Evolutionary conservation across 176 grass and related monocot genomes (phyloP), one percentile per base, ranked within the genome.

Genomic region (Miscanthus lutarioriparius): DNA sequence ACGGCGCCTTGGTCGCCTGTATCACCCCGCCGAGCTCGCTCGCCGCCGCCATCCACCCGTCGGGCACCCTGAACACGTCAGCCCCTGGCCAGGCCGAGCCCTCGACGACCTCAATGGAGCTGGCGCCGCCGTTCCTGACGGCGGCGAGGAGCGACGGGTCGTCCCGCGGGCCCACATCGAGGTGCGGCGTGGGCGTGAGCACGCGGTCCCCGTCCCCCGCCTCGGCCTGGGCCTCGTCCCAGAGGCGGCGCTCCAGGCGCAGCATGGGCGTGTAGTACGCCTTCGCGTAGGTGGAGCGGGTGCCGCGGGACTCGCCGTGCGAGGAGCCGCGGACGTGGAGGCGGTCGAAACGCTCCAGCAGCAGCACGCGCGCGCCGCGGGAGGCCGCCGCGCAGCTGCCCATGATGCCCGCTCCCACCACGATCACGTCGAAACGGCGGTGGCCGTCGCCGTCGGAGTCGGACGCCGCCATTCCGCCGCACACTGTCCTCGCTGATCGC

Each of bases 251-350:
- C 17, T 90, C 33, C 25, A 92, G 91, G 70, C 87, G 83, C 71
- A 88, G 90, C 67, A 97, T 83, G 56, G 95, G 78, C 33, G 92
- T 75, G 92, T 94, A 97, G 87, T 89, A 82, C 72, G 75, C 2
- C 84, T 97, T 88, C n/a, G 92, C 79, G 88, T 94, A 97, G 82
- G 95, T 94, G 54, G 72, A 62, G 37, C 95, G 95, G 86, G 87
- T 94, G 64, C 88, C 93, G 82, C 92, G 95, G 9, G 95, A 97
- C 90, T 95, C 90, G 76, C 95, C 95, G 78, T 97, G 95, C 28
- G 95, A 97, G 19, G 95, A 97, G 26, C 95, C 95, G 0, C 66
- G 90, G 45, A 83, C 70, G 83, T 95, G 95, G 40, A 97, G 90
- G 16, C 91, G 86, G 89, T 97, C 95, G 84, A 94, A 97, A 8